Evolutionary conservation across 805 yeast genomes (phyloP), one percentile per base, ranked within the genome.

Genomic region (Schwanniomyces vanrijiae): DNA sequence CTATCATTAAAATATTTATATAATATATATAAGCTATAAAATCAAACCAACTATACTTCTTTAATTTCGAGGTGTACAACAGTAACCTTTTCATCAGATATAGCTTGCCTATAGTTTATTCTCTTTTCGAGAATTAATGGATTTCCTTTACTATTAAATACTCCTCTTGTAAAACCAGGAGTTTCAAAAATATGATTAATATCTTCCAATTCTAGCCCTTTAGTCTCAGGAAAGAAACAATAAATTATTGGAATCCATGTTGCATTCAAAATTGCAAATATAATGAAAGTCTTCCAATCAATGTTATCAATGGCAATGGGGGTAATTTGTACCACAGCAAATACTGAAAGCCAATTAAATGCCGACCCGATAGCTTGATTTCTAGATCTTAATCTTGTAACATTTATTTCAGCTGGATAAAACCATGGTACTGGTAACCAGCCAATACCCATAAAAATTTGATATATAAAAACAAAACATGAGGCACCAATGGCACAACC

Each of bases 391-490:
- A 63, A 58, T 55, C 64, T 59, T 58, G 61, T 50, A 11, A 65
- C 65, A 58, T 59, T 58, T 35, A 62, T 58, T 52, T 62, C 66
- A 26, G 66, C 63, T 14, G 66, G 65, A 53, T 53, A 60, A 42
- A 62, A 56, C 67, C 67, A 62, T 40, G 65, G 66, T 53, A 62
- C 53, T 16, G 65, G 65, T 55, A 62, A 55, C 54, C 61, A 59
- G 35, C 64, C 61, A 55, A 59, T 58, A 1, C 64, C 65, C 38
- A 61, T 59, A 52, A 60, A 59, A 25, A 52, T 50, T 38, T 56
- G 56, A 40, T 60, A 62, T 11, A 46, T 18, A 24, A 46, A 46
- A 43, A 60, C 48, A 60, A 61, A 62, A 52, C 62, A 64, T 16
- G 61, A 62, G 20, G 66, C 66, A 18, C 62, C 64, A 16, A 40